Evolutionary conservation across 352 stramenopile genomes (phyloP).

Genomic region (Phytophthora sp.): DNA sequence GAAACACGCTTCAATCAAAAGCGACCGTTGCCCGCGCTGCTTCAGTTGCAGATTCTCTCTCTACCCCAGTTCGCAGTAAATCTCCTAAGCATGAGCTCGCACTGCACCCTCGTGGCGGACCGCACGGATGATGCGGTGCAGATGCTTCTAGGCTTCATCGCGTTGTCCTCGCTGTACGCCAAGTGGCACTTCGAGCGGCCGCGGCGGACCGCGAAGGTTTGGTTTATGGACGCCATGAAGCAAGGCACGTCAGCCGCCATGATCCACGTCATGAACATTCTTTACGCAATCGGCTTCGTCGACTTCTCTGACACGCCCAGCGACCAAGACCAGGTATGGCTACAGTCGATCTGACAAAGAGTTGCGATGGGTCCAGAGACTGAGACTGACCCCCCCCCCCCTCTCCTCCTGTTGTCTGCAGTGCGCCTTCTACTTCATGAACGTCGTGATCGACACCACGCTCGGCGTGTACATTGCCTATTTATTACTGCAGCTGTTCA

Average conservation of each 20-base stretch:
- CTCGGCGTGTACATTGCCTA: constrained; percentile 85
- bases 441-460: constrained; percentile 85
- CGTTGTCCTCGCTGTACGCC: constrained; percentile 76
- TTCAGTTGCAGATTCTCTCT: constrained; percentile 34
- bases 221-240: constrained; percentile 88
- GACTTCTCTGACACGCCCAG: constrained; percentile 55
- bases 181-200: constrained; percentile 81
- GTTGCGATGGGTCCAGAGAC: background rate
- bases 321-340: constrained; percentile 66
- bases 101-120: constrained; percentile 75
- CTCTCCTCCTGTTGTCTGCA: constrained; percentile 20
- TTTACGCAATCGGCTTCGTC: constrained; percentile 77
- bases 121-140: constrained; percentile 78
- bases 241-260: constrained; percentile 80
- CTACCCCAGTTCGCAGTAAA: too few species aligned
- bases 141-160: constrained; percentile 76
- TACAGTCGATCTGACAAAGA: background rate
- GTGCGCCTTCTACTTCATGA: constrained; percentile 90
- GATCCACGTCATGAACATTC: constrained; percentile 83
- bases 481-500: constrained; percentile 70
- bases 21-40: constrained; percentile 19
- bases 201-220: constrained; percentile 65
- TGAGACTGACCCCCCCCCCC: background rate
- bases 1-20: constrained; percentile 11
- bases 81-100: constrained; percentile 55